Conservation (phyloP, 2,329 filamentous ascomycete species). For the Aspergillus sp. region DNA sequence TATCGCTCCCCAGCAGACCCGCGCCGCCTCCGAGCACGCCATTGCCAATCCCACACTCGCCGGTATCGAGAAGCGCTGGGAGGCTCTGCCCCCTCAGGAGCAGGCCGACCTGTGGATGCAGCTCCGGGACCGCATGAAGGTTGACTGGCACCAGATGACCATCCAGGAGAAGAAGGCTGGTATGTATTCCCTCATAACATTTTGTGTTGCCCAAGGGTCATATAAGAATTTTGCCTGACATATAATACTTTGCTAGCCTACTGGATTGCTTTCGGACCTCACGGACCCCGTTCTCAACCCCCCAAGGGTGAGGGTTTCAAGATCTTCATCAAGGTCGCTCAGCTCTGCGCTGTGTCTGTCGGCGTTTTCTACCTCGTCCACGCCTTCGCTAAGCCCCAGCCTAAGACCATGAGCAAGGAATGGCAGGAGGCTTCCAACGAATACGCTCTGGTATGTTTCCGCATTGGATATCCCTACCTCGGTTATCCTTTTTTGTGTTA, state of each 20-base stretch:
- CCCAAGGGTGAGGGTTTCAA: constrained; percentile 84
- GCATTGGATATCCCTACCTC: neutral
- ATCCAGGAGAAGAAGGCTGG: constrained; percentile 98
- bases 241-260: constrained; percentile 65
- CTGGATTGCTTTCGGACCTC: constrained; percentile 97
- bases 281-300: constrained; percentile 81
- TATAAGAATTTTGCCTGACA: constrained; percentile 23
- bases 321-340: constrained; percentile 69
- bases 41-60: constrained; percentile 97
- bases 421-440: constrained; percentile 96
- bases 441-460: constrained; percentile 74
- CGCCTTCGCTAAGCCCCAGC: constrained; percentile 68
- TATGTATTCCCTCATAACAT: constrained; percentile 56
- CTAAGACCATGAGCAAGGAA: constrained; percentile 91
- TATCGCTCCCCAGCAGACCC: constrained; percentile 51
- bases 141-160: constrained; percentile 92
- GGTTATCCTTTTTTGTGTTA: neutral
- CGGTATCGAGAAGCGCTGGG: constrained; percentile 99
- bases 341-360: constrained; percentile 67
- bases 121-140: constrained; percentile 97
- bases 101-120: constrained; percentile 99
- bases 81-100: constrained; percentile 95
- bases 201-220: neutral
- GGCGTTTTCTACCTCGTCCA: constrained; percentile 73
- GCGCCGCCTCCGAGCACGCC: constrained; percentile 72